phyloP scores from a whole-genome alignment of 2,329 filamentous ascomycete genomes.

The Daldinia sp. region DNA sequence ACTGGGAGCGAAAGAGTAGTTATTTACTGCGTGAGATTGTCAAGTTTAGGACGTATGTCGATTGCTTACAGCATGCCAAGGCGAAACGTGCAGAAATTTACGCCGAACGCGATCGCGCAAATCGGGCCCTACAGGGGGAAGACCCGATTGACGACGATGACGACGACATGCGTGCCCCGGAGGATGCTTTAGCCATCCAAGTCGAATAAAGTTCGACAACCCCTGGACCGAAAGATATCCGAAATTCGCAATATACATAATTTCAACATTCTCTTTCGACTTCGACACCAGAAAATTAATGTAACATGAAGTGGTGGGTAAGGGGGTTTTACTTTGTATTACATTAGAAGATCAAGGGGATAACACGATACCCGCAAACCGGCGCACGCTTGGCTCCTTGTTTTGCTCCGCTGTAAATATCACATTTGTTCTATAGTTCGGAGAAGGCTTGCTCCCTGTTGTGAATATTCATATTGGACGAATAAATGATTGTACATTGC shows the following conservation, averaged over 20 bases:
- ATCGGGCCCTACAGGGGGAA: slow-evolving; percentile 61
- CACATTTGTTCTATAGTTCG: slow-evolving; percentile 14
- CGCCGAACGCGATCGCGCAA: slow-evolving; percentile 65
- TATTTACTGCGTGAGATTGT: slow-evolving; percentile 94
- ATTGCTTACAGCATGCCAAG: slow-evolving; percentile 80
- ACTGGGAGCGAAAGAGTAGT: slow-evolving; percentile 96
- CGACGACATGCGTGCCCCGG: slow-evolving; percentile 15
- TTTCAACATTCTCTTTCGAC: slow-evolving; percentile 11
- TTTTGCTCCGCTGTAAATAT: slow-evolving; percentile 25
- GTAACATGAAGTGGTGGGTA: background rate
- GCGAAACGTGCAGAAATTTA: slow-evolving; percentile 78
- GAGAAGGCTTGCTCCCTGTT: slow-evolving; percentile 20
- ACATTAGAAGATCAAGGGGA: slow-evolving; percentile 23
- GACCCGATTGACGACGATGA: slow-evolving; percentile 56
- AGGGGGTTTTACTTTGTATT: slow-evolving; percentile 31
- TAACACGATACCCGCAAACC: slow-evolving; percentile 35
- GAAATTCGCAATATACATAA: slow-evolving; percentile 1
- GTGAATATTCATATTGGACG: slow-evolving; percentile 26
- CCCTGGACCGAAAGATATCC: background rate
- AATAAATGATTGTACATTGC: slow-evolving; percentile 6
- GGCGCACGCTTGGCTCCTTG: slow-evolving; percentile 22
- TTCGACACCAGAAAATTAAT: slow-evolving; percentile 14
- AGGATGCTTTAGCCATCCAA: slow-evolving; percentile 34
- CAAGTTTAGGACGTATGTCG: slow-evolving; percentile 96
- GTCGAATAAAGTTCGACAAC: slow-evolving; percentile 24